A percentile compares a stretch with the other conserved stretches of the same genome.
phyloP scores from a whole-genome alignment of 208 protist species.

The Leptomonas pyrrhocoris region DNA sequence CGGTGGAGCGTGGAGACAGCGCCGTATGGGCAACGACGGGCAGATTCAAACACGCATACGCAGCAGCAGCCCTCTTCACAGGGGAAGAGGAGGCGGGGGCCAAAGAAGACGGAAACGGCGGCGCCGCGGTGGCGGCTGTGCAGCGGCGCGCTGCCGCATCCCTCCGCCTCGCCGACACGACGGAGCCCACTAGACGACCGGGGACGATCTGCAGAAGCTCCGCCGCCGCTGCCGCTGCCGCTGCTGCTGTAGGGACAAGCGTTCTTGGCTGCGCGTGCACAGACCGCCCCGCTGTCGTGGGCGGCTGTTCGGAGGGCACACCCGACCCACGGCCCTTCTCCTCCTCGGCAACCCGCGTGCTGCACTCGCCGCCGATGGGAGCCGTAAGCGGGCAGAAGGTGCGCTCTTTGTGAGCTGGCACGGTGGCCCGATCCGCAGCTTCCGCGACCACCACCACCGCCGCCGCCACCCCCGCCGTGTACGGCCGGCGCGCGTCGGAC shows the following conservation, averaged over 20 bases:
- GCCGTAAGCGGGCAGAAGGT: not conserved
- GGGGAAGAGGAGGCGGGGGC: not conserved
- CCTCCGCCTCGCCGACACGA: not conserved
- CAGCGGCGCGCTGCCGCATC: too few relatives aligned
- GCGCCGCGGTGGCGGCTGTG: too few relatives aligned
- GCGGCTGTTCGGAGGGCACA: not conserved
- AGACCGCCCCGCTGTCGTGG: not conserved
- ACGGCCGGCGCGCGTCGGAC: conserved; percentile 5
- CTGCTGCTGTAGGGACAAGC: too few relatives aligned
- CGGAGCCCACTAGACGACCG: not conserved
- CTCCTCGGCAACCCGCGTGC: not conserved
- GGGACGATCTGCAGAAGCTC: conserved; percentile 17
- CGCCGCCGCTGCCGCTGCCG: not conserved
- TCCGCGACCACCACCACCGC: not conserved
- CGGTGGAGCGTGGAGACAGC: conserved; percentile 1
- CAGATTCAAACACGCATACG: not conserved
- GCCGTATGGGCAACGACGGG: conserved; percentile 11
- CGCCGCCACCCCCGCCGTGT: conserved; percentile 2
- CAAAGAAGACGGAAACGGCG: too few relatives aligned
- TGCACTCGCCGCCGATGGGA: not conserved
- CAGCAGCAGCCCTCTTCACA: not conserved
- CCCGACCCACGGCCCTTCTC: not conserved
- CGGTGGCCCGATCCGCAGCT: not conserved
- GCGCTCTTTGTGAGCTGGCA: not conserved
- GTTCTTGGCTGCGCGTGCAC: too few relatives aligned